Evolutionary conservation across 2,329 filamentous ascomycete genomes (phyloP), one percentile per base, ranked within the genome.

Genomic region (Colletotrichum costaricense): DNA sequence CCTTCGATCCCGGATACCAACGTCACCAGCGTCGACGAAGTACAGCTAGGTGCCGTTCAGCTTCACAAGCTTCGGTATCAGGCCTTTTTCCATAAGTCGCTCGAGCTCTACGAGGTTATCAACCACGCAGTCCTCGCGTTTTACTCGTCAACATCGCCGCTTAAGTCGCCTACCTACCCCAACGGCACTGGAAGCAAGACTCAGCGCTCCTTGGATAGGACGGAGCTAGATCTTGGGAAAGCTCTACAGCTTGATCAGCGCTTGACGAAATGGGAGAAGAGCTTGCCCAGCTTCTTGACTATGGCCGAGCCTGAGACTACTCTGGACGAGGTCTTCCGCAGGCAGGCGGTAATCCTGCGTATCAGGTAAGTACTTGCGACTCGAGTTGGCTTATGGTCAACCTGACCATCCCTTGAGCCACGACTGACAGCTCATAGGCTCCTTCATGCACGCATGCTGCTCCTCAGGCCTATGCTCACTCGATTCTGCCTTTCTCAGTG

Each of bases 61-160:
- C 8, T 63, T 57, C 67, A 67, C 22, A 28, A 46, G 5, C 69
- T 70, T 2, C 55, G 70, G 26, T 73, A 73, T 19, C 70, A 70
- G 9, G 67, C 79, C 8, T 83, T 83, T 68, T 82, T 83, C 30
- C 78, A 81, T 7, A 79, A 82, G 52, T 81, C 81, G 1, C 76
- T 83, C 4, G 78, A 80, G 42, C 74, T 84, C 0, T 83, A 83
- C n/a, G 82, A 84, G 42, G 81, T 84, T 16, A 82, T 81, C 6
- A 79, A 83, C 11, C 77, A 78, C 11, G 79, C 78, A 0, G 80
- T 81, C 49, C 71, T 78, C 5, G 78, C 76, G 0, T 77, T 82
- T 2, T 82, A 82, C 30, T 78, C 77, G 1, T 28, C 74, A 3
- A 3, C 62, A 0, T 69, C 16, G 69, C 28, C 28, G 4, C 12